Conservation (phyloP, 2,329 filamentous ascomycete genomes). For the Aspergillus novoparasiticus region DNA sequence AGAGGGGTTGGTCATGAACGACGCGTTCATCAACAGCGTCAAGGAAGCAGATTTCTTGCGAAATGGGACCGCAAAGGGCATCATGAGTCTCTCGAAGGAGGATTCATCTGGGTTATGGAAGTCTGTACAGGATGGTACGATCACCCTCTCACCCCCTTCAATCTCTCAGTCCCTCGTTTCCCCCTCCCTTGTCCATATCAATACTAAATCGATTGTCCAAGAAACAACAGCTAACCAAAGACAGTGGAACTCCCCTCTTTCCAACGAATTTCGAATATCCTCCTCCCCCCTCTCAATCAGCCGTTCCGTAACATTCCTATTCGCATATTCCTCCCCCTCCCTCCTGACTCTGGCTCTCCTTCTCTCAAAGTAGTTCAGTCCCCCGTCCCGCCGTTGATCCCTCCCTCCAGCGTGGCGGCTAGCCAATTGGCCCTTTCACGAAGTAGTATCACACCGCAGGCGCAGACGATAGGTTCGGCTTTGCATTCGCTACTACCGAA, state of each 20-base stretch:
- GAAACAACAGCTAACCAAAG: background rate
- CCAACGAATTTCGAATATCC: conserved; percentile 73
- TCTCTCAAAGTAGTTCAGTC: conserved; percentile 73
- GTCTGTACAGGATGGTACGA: conserved; percentile 71
- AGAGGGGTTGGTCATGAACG: conserved; percentile 59
- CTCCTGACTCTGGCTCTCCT: conserved; percentile 54
- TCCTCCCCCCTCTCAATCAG: conserved; percentile 68
- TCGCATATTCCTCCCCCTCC: conserved; percentile 78
- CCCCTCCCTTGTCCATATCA: background rate
- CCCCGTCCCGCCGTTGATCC: conserved; percentile 60
- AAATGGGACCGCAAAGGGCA: conserved; percentile 83
- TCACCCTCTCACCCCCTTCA: background rate
- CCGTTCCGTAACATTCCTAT: conserved; percentile 82
- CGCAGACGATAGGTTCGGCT: conserved; percentile 74
- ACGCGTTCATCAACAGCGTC: conserved; percentile 69
- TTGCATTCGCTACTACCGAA: conserved; percentile 74
- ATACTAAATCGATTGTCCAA: too few species aligned
- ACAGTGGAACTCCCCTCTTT: conserved; percentile 73
- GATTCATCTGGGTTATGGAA: conserved; percentile 83
- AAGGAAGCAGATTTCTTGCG: conserved; percentile 85
- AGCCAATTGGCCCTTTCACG: conserved; percentile 24
- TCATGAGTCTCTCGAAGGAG: conserved; percentile 84
- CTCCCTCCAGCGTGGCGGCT: conserved; percentile 28
- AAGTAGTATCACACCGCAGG: conserved; percentile 45
- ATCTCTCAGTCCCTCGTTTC: too few species aligned